Conservation (phyloP, 176 grass and related monocot genomes). For the Ensete glaucum region DNA sequence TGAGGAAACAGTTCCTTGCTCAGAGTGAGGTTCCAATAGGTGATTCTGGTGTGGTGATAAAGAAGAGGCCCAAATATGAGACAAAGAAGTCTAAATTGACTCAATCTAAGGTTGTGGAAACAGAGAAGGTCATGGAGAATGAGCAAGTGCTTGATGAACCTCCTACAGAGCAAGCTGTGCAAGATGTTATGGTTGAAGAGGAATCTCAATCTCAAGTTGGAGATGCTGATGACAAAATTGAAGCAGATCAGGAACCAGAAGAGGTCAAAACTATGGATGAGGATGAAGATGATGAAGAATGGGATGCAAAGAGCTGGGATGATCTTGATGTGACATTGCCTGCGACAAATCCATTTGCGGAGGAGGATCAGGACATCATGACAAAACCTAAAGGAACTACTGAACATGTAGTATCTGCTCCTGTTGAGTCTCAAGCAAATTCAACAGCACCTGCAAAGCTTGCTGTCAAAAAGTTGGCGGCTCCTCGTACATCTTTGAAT, state of each 20-base stretch:
- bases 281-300: conserved; percentile 78
- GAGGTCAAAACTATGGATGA: conserved; percentile 45
- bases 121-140: conserved; percentile 37
- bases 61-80: conserved; percentile 78
- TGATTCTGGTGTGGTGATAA: conserved; percentile 42
- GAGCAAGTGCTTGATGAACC: conserved; percentile 37
- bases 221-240: conserved; percentile 46
- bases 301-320: conserved; percentile 99
- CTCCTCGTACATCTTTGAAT: conserved; percentile 34
- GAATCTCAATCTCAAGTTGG: conserved; percentile 47
- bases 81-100: conserved; percentile 62
- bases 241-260: conserved; percentile 52
- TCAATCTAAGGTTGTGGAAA: conserved; percentile 41
- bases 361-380: conserved; percentile 50
- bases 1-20: conserved; percentile 85
- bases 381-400: conserved; percentile 38
- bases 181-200: conserved; percentile 64
- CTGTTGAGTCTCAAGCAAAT: conserved; percentile 36
- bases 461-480: conserved; percentile 49
- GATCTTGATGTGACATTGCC: conserved; percentile 84
- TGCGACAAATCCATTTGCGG: conserved; percentile 41
- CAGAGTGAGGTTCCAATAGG: conserved; percentile 50
- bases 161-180: conserved; percentile 36
- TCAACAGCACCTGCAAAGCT: conserved; percentile 26
- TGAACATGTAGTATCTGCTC: neutral